Evolutionary conservation across 257 asterid species (phyloP), one percentile per base, ranked within the genome.

Genomic region (Scutellaria galericulata): DNA sequence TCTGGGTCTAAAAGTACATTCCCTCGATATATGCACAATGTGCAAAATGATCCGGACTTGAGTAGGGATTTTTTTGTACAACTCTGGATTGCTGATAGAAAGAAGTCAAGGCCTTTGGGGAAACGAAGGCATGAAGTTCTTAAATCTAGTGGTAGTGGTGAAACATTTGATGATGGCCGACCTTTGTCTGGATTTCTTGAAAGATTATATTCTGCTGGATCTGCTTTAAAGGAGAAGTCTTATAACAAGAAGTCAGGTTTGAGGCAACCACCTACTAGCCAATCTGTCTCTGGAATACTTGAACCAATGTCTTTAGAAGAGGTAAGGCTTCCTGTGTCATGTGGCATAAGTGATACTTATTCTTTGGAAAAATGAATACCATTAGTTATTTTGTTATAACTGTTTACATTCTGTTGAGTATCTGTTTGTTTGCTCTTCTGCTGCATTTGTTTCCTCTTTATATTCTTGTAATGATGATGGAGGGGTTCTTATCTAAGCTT

Each of bases 191-290:
- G 76, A 35, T 62, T 71, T 73, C 73, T 78, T 12, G 85, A 82
- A 64, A 84, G 82, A 78, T 72, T 66, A 56, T 83, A 83, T 70
- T 85, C 96, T 7, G 85, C 73, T 57, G 80, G 77, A 62, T 79
- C 86, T 71, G 73, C 52, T 67, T 12, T 73, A 59, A 80, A 76
- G 61, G 84, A 75, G 55, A 72, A 69, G 68, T 68, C 88, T 69
- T 45, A 55, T 64, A 57, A 42, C 47, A 71, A 81, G 75, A 88
- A 87, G 83, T 83, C 89, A 65, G 70, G 52, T 70, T 71, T 80
- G 66, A 84, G 82, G 77, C 97, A 94, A 75, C 92, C 96, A 57
- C 95, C 95, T 50, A 77, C 86, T 47, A 94, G 96, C 84, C 96
- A 91, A 77, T 78, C 96, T 59, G 88, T 87, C 79, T 83, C 90